Evolutionary conservation across 1,139 yeast genomes (phyloP), one percentile per base, ranked within the genome.

Genomic region (Candida sp.): DNA sequence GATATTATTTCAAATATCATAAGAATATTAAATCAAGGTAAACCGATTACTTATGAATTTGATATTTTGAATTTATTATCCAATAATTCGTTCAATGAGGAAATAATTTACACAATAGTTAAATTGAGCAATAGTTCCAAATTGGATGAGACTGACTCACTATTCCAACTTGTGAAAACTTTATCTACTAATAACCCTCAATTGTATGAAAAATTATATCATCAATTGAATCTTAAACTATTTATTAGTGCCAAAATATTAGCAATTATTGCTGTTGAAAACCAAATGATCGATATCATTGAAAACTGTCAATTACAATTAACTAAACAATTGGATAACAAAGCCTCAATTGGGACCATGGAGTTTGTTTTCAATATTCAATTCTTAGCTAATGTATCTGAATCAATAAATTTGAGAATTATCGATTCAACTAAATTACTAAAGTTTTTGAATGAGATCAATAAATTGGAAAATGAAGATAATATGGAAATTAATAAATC

Each of bases 311-410:
- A 73, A 40, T 39, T 49, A 2, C 68, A 68, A 35, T 58, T 77
- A 15, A 42, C 53, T 3, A 41, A 44, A 3, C 61, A 57, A 8
- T 45, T 56, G 7, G 58, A 63, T 38, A 52, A 56, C 7, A 46
- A 61, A 3, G 57, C 59, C 5, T 47, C 49, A 21, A 44, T 43
- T n/a, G 45, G 49, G 11, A 43, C 45, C 12, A 51, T 54, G 19
- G 46, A 51, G 12, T 47, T 66, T 22, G 50, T 64, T 9, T 69
- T 66, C 45, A 59, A 55, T 43, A 64, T 65, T 45, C 73, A 56
- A 44, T 77, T 73, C 39, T 57, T 81, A 41, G 84, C 83, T 4
- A 69, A 70, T 46, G 65, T 77, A 12, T 37, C 39, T 7, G 39
- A 37, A 29, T 27, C 34, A 7, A 5, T 37, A 11, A 27, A 37